Conservation (phyloP, 148 eudicot genomes). For the Pouteria glomerata region DNA sequence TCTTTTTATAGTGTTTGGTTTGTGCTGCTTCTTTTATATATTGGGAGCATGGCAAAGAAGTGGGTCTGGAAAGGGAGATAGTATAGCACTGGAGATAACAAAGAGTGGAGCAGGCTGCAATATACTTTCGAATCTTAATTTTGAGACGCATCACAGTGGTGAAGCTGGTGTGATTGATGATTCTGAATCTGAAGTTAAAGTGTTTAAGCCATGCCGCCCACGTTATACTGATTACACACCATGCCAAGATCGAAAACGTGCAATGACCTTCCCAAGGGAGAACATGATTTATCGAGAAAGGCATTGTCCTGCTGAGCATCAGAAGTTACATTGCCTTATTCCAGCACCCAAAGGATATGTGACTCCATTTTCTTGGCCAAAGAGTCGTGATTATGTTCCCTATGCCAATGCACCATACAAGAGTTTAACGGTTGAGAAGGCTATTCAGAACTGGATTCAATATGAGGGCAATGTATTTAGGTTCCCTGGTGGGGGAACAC, state of each 20-base stretch:
- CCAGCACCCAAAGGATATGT: slow-evolving; percentile 96
- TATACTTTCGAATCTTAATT: slow-evolving; percentile 50
- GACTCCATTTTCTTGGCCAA: slow-evolving; percentile 96
- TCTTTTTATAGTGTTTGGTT: slow-evolving; percentile 54
- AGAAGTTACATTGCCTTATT: slow-evolving; percentile 81
- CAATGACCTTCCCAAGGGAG: slow-evolving; percentile 83
- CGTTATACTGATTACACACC: slow-evolving; percentile 86
- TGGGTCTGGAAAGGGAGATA: slow-evolving; percentile 74
- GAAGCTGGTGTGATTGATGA: slow-evolving; percentile 40
- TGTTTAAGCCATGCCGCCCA: slow-evolving; percentile 51
- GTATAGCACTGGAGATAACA: slow-evolving; percentile 54
- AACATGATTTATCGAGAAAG: slow-evolving; percentile 86
- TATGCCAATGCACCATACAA: slow-evolving; percentile 97
- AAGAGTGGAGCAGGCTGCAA: slow-evolving; percentile 46
- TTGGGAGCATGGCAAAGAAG: slow-evolving; percentile 81
- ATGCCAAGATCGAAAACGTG: slow-evolving; percentile 90
- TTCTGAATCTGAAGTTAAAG: slow-evolving; percentile 32
- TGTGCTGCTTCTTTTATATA: slow-evolving; percentile 66
- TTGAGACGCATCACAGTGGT: slow-evolving; percentile 59
- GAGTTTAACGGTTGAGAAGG: slow-evolving; percentile 96
- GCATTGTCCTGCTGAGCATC: slow-evolving; percentile 68
- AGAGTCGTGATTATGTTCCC: slow-evolving; percentile 96
- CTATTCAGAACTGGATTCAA: slow-evolving; percentile 97
- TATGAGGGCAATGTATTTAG: slow-evolving; percentile 95
- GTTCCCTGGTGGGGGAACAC: slow-evolving; percentile 99